Evolutionary conservation across 305 asterid genomes (phyloP).

Genomic region (Fraxinus albicans): DNA sequence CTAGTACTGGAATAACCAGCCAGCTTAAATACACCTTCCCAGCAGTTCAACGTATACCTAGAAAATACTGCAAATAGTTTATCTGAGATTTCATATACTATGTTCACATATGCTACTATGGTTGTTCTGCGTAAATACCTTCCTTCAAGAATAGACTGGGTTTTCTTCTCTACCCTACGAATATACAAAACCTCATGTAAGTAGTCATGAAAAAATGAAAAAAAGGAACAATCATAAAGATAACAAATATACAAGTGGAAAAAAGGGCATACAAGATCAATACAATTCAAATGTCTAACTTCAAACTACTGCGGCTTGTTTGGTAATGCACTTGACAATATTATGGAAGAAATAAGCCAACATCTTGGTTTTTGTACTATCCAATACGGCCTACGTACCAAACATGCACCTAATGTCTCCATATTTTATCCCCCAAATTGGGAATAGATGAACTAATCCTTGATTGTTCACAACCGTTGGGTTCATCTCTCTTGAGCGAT

Average conservation of each 20-base stretch:
- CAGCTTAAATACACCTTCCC: neutral
- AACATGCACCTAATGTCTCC: neutral
- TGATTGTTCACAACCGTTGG: neutral
- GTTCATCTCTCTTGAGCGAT: neutral
- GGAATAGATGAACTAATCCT: neutral
- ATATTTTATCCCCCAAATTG: neutral
- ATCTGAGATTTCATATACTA: neutral
- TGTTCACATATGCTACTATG: neutral
- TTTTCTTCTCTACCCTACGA: neutral
- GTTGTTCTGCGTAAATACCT: neutral
- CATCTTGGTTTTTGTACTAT: neutral
- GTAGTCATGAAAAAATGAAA: neutral
- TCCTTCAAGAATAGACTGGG: neutral
- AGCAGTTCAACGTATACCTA: neutral
- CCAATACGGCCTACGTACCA: neutral
- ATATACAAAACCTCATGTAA: neutral
- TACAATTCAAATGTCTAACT: neutral
- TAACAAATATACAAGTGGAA: neutral
- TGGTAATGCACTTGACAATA: neutral
- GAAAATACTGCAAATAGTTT: neutral
- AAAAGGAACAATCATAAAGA: neutral
- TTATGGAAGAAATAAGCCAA: neutral
- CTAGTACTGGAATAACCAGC: neutral
- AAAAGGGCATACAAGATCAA: neutral
- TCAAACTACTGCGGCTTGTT: neutral